Evolutionary conservation across 2,329 filamentous ascomycete genomes (phyloP).

Genomic region (Fusarium gaditjirri): DNA sequence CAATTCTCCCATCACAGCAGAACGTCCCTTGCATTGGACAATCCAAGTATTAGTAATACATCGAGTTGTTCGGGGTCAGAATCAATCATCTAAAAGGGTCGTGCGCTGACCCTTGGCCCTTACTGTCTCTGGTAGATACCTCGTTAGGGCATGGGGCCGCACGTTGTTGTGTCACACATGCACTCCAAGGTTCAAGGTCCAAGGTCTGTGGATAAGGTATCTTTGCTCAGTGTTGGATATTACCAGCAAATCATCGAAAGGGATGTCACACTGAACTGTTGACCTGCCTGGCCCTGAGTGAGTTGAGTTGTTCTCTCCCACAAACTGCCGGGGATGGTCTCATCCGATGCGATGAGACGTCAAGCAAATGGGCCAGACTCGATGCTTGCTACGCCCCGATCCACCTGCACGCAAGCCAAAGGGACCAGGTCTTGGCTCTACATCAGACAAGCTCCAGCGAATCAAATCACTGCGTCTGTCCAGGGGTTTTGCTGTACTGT

Average conservation of each 20-base stretch:
- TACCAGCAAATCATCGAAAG: constrained; percentile 13
- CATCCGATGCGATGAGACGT: constrained; percentile 26
- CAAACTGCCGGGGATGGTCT: constrained; percentile 26
- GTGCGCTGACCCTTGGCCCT: constrained; percentile 35
- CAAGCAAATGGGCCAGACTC: constrained; percentile 25
- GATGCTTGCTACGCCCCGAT: constrained; percentile 40
- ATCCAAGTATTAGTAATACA: constrained; percentile 37
- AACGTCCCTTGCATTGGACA: constrained; percentile 23
- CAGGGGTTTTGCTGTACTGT: constrained; percentile 27
- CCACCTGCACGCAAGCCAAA: constrained; percentile 42
- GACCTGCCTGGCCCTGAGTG: neutral
- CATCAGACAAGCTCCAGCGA: constrained; percentile 21
- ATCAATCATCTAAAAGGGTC: constrained; percentile 28
- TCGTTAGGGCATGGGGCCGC: constrained; percentile 43
- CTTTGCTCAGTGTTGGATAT: constrained; percentile 8
- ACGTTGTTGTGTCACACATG: constrained; percentile 41
- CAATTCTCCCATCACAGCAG: constrained; percentile 21
- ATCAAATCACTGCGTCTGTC: constrained; percentile 28
- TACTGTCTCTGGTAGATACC: constrained; percentile 38
- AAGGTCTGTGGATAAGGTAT: constrained; percentile 16
- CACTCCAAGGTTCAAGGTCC: neutral
- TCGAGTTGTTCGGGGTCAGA: constrained; percentile 29
- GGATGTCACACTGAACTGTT: constrained; percentile 17
- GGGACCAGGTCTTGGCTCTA: constrained; percentile 37
- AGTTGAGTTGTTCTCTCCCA: constrained; percentile 14